Evolutionary conservation across 179 eudicot species (phyloP).

Genomic region (Heliamphora pulchella): DNA sequence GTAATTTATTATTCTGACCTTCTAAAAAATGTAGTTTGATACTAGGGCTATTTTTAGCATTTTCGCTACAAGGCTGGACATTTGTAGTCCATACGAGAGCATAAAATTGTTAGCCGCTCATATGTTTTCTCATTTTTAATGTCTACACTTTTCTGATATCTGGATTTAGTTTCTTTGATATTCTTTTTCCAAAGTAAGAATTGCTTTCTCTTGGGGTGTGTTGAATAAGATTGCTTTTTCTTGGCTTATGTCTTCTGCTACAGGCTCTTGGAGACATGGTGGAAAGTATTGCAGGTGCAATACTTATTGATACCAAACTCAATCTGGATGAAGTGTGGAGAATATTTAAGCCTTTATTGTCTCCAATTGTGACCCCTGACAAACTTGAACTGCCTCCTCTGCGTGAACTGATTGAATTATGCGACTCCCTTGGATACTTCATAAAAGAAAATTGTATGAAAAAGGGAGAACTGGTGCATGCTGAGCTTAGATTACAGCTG

Average conservation of each 20-base stretch:
- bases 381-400: conserved; percentile 75
- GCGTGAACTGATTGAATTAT: conserved; percentile 75
- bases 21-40: neutral
- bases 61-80: neutral
- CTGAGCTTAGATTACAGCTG: conserved; percentile 59
- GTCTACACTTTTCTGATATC: neutral
- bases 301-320: conserved; percentile 74
- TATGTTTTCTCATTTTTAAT: conserved; percentile 2
- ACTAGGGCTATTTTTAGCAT: neutral
- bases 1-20: conserved; percentile 19
- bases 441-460: conserved; percentile 40
- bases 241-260: neutral
- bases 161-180: neutral
- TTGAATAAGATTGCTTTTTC: neutral
- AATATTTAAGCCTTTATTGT: conserved; percentile 58
- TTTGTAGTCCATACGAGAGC: neutral
- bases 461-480: conserved; percentile 37
- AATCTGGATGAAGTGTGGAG: conserved; percentile 80
- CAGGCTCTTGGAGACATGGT: conserved; percentile 87
- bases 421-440: conserved; percentile 76
- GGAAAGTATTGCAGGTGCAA: conserved; percentile 90
- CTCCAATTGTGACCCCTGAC: conserved; percentile 92
- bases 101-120: conserved; percentile 3
- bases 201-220: conserved; percentile 3
- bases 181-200: neutral